Evolutionary conservation across 2,329 filamentous ascomycete genomes (phyloP).

Genomic region (Hypoxylon sp.): DNA sequence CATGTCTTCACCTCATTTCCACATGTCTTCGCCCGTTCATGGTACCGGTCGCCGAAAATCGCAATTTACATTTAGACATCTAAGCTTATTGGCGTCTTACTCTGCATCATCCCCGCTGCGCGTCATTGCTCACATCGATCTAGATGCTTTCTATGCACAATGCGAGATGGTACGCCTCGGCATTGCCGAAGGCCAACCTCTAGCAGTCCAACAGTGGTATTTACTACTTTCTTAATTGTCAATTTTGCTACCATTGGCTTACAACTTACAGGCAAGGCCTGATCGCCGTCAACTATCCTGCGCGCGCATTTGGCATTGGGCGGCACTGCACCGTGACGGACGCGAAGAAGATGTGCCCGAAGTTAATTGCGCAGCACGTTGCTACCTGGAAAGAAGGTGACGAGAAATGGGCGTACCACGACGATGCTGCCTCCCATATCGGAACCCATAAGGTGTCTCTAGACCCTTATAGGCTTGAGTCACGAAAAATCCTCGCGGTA

Average conservation of each 20-base stretch:
- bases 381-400: slow-evolving; percentile 95
- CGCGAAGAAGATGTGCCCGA: slow-evolving; percentile 86
- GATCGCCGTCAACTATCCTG: slow-evolving; percentile 96
- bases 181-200: slow-evolving; percentile 77
- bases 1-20: slow-evolving; percentile 47
- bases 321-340: slow-evolving; percentile 83
- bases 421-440: slow-evolving; percentile 83
- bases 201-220: slow-evolving; percentile 94
- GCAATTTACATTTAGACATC: slow-evolving; percentile 85
- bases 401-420: slow-evolving; percentile 89
- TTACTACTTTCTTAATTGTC: slow-evolving; percentile 32
- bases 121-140: slow-evolving; percentile 90
- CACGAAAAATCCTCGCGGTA: slow-evolving; percentile 80
- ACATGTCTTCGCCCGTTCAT: slow-evolving; percentile 53
- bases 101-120: slow-evolving; percentile 81
- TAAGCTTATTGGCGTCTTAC: slow-evolving; percentile 79
- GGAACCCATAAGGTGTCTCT: slow-evolving; percentile 92
- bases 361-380: slow-evolving; percentile 89
- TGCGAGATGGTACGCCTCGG: slow-evolving; percentile 92
- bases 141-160: slow-evolving; percentile 98
- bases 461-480: slow-evolving; percentile 90
- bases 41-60: slow-evolving; percentile 62
- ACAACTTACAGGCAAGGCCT: slow-evolving; percentile 76
- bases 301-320: slow-evolving; percentile 81
- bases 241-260: slow-evolving; percentile 24